Conservation (phyloP, 2,329 filamentous ascomycete species). For the Penicillium sp. region DNA sequence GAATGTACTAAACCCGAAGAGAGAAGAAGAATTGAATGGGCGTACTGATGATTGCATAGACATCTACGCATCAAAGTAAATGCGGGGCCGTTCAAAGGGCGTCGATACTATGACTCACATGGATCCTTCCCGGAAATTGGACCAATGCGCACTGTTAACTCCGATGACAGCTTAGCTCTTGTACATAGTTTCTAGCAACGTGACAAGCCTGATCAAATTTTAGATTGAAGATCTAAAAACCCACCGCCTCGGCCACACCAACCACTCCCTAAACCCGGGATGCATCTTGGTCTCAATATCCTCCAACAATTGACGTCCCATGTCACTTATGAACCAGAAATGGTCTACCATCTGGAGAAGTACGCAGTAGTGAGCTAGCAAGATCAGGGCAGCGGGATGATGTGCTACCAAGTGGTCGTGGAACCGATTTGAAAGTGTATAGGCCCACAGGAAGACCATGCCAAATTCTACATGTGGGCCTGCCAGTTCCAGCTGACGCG, state of each 20-base stretch:
- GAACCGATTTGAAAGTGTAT: conserved; percentile 16
- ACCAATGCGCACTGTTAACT: background rate
- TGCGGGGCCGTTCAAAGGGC: background rate
- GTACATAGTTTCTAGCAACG: background rate
- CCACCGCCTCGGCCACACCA: conserved; percentile 18
- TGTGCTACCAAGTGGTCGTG: conserved; percentile 12
- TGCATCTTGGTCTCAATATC: conserved; percentile 19
- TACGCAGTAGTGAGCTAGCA: conserved; percentile 19
- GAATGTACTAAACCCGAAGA: background rate
- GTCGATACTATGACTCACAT: background rate
- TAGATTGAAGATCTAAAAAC: conserved; percentile 6
- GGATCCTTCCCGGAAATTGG: background rate
- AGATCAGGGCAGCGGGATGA: conserved; percentile 15
- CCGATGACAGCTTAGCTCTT: background rate
- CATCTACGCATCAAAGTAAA: background rate
- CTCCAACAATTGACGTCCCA: conserved; percentile 10
- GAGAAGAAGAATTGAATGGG: background rate
- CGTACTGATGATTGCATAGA: background rate
- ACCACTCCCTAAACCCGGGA: conserved; percentile 14
- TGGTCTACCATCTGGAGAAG: conserved; percentile 15
- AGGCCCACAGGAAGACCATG: conserved; percentile 20
- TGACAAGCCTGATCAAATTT: background rate
- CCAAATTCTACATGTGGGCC: conserved; percentile 17
- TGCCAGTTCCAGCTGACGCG: conserved; percentile 17
- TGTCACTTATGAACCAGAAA: conserved; percentile 15